Evolutionary conservation across 805 yeast species (phyloP), one percentile per base, ranked within the genome.

Genomic region (Candida lessepsii): DNA sequence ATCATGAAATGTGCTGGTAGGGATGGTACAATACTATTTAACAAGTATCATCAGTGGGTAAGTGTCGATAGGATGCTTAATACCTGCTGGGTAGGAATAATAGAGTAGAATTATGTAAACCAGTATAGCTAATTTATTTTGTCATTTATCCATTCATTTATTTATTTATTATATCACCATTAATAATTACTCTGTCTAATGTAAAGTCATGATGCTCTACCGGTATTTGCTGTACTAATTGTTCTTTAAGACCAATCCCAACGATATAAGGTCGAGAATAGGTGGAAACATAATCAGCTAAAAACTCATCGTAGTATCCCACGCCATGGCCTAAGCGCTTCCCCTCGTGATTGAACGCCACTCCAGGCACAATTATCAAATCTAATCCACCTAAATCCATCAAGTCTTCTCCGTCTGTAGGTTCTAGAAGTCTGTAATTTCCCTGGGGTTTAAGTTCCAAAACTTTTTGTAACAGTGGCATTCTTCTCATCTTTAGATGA

Each of bases 311-410:
- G 58, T 93, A 91, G 58, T 78, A 89, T 0, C 97, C 99, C 4
- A 82, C 91, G 1, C 99, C 99, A 57, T 88, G 95, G 1, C 99
- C 99, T 39, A 91, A 57, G 39, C 99, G 58, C 9, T 67, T 58
- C 16, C 80, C 61, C 1, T 43, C 42, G 4, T 19, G 48, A 1
- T 86, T 74, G 58, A 86, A 90, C 1, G 86, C 96, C 1, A 91
- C 82, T 0, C 95, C 97, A 0, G 98, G 98, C 0, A 91, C 70
- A 5, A 91, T 61, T 5, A 91, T 64, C 8, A 91, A 51, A 50
- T 91, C 97, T 16, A 91, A 61, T 2, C 41, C 48, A 2, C 61
- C 63, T 1, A 52, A 21, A 1, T 52, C 53, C 36, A 61, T 38
- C 3, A 48, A 42, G 42, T 68, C 62, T 1, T 59, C 58, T 0